Evolutionary conservation across 805 yeast species (phyloP).

Genomic region (Yarrowia deformans): DNA sequence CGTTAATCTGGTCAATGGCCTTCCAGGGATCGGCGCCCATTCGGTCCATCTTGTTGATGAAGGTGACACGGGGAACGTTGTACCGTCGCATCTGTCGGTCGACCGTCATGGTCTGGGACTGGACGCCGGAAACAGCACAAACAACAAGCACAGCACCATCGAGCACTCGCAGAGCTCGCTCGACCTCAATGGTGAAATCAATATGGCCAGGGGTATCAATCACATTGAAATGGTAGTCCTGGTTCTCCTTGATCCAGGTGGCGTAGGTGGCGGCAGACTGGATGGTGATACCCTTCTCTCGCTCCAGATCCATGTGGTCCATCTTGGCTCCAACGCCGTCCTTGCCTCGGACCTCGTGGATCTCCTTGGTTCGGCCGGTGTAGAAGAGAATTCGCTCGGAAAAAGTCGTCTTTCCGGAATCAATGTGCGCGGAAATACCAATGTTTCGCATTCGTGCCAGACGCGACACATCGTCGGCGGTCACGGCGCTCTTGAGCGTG

Average conservation of each 20-base stretch:
- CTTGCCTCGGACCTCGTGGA: constrained; percentile 94
- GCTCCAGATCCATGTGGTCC: constrained; percentile 98
- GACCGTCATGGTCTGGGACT: constrained; percentile 97
- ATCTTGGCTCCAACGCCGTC: constrained; percentile 99
- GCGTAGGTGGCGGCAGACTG: constrained; percentile 99
- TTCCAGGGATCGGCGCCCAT: constrained; percentile 99
- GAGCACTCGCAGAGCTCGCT: constrained; percentile 95
- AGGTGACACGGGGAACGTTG: constrained; percentile 95
- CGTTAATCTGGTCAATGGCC: constrained; percentile 89
- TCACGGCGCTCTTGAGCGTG: constrained; percentile 42
- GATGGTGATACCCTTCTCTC: constrained; percentile 98
- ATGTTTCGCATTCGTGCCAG: constrained; percentile 81
- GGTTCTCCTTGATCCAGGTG: constrained; percentile 71
- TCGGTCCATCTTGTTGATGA: constrained; percentile 98
- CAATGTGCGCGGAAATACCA: constrained; percentile 98
- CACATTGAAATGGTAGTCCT: constrained; percentile 84
- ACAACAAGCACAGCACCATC: constrained; percentile 99
- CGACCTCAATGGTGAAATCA: constrained; percentile 98
- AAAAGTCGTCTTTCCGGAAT: constrained; percentile 97
- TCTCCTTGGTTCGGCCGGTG: constrained; percentile 96
- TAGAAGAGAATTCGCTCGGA: constrained; percentile 96
- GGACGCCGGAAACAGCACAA: constrained; percentile 98
- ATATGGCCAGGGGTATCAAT: constrained; percentile 99
- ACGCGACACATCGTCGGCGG: constrained; percentile 52
- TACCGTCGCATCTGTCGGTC: constrained; percentile 99